These are phyloP conservation scores for Friedmanniomyces simplex DNA, from an alignment of 495 filamentous ascomycete genomes.

Conservation along the genomic window DNA sequence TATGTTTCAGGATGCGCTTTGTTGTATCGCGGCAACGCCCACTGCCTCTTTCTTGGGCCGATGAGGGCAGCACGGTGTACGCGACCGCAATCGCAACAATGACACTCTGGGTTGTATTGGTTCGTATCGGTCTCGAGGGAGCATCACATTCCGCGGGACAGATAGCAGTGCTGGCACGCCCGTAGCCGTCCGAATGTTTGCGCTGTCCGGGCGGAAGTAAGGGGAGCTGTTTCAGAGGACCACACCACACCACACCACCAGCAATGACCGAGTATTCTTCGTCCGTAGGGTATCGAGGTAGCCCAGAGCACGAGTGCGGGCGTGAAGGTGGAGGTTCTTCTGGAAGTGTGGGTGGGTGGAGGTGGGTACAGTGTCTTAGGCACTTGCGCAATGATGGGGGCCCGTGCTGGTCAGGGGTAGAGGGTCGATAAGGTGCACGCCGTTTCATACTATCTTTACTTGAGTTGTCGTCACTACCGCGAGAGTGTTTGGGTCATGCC, in stretches of 20 bases:
- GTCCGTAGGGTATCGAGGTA: too few species aligned
- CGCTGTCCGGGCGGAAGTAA: not conserved
- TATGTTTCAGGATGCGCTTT: not conserved
- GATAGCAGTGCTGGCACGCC: not conserved
- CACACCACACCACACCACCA: not conserved
- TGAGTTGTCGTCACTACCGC: not conserved
- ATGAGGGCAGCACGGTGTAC: not conserved
- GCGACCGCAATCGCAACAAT: not conserved
- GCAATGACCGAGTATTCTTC: too few species aligned
- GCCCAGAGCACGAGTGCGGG: too few species aligned
- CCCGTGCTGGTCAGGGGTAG: too few species aligned
- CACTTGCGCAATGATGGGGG: too few species aligned
- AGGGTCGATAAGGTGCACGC: not conserved
- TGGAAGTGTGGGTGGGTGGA: too few species aligned
- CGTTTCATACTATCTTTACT: not conserved
- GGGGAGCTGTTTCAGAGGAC: not conserved
- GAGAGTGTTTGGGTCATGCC: not conserved
- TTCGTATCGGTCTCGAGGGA: not conserved
- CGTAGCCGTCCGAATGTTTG: not conserved
- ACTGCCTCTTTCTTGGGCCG: not conserved
- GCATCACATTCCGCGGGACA: not conserved
- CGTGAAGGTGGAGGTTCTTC: too few species aligned
- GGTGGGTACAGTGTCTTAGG: too few species aligned
- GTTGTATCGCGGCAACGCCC: not conserved
- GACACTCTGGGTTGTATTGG: not conserved